Base-by-base conservation (phyloP, 257 asterid species). In the Nicotiana attenuata region DNA sequence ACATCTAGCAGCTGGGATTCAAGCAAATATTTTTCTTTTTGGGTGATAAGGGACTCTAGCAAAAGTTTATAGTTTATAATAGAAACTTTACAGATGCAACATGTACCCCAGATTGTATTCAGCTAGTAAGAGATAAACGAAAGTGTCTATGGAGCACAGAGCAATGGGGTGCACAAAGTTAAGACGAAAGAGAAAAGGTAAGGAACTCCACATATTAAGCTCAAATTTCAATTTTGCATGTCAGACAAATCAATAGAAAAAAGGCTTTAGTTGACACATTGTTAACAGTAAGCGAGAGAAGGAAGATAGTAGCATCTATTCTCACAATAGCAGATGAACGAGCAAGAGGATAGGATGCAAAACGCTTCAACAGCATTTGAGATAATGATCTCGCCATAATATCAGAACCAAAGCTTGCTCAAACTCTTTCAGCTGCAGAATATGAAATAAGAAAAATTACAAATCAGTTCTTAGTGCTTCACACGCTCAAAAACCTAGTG, bases 371-470 rank as follows among this genome's bases (percentile, higher is more conserved):
- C 31, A 93, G 81, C 35, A 91, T 78, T 80, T 81, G 85, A 77
- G 97, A 91, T 89, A 93, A 83, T 16, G 89, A 90, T 84, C 93
- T 90, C n/a, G 92, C 95, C 99, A 95, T 94, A 76, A 35, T 59
- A 56, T 45, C 59, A 20, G 65, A 66, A 65, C 35, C 5, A 10
- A 56, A 6, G 10, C 67, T 80, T 63, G 38, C 29, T 55, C 63
- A 56, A n/a, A 61, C 56, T 17, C 65, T 53, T 65, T 45, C 59
- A 28, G 76, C 78, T 80, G 83, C 66, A 80, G n/a, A 0, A 5
- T 13, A 5, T 47, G 53, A 50, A 15, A 50, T 50, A 50, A 50
- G 63, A 75, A 50, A 75, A 24, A 22, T 14, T 7, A 45, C 61
- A 50, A 45, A 75, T 75, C 41, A 75, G 63, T 75, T 75, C 80